Conservation (phyloP, 495 filamentous ascomycete genomes). For the Hyphodiscus hymeniophilus region DNA sequence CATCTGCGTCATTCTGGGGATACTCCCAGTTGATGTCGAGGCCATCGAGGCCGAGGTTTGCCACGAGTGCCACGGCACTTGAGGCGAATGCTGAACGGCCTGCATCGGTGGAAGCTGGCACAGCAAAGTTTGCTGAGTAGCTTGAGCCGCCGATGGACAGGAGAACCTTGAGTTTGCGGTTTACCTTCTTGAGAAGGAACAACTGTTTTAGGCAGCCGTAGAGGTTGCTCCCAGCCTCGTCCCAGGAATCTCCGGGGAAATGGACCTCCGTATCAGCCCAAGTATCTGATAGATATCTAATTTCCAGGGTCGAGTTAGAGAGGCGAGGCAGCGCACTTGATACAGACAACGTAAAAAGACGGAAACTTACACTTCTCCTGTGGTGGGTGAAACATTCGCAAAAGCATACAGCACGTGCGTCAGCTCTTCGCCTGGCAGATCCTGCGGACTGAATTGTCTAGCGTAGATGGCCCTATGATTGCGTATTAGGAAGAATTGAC, state of each 20-base stretch:
- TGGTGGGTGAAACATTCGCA: constrained; percentile 52
- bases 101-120: constrained; percentile 48
- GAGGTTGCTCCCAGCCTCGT: constrained; percentile 43
- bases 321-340: no score
- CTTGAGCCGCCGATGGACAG: constrained; percentile 90
- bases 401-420: constrained; percentile 81
- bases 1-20: constrained; percentile 48
- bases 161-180: constrained; percentile 79
- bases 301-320: no score
- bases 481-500: no score
- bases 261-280: constrained; percentile 78
- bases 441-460: constrained; percentile 76
- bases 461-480: no score
- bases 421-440: constrained; percentile 73
- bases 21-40: constrained; percentile 58
- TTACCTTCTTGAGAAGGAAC: constrained; percentile 71
- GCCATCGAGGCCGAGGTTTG: constrained; percentile 51
- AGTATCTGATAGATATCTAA: not conserved
- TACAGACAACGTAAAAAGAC: not conserved
- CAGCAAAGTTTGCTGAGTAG: constrained; percentile 68
- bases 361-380: constrained; percentile 46
- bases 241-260: constrained; percentile 48
- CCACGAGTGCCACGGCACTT: constrained; percentile 56
- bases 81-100: constrained; percentile 56
- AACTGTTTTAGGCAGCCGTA: constrained; percentile 86